Conservation (phyloP, 352 stramenopile species). For the Phytophthora fragariae region DNA sequence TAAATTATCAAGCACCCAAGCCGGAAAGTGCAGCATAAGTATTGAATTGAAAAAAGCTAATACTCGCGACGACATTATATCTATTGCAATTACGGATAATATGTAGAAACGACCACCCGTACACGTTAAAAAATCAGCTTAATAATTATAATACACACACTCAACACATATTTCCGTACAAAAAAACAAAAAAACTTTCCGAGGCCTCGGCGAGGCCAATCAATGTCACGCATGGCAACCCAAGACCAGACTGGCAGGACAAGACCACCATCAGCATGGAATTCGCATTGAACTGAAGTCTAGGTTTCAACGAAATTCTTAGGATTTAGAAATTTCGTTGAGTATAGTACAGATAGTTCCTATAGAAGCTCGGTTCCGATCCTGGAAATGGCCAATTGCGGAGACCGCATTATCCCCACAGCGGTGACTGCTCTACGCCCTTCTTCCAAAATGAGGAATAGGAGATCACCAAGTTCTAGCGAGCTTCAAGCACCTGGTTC, state of each 20-base stretch:
- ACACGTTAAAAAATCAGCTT: too few species aligned
- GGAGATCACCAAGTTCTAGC: neutral
- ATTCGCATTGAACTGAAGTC: neutral
- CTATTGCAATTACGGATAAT: too few species aligned
- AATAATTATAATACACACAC: too few species aligned
- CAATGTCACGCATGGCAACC: neutral
- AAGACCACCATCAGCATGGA: neutral
- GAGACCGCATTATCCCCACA: too few species aligned
- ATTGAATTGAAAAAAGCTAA: too few species aligned
- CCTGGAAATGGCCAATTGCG: neutral
- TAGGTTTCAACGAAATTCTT: neutral
- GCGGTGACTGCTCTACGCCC: neutral
- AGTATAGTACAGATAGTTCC: neutral
- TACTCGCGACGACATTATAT: too few species aligned
- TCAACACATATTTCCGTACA: too few species aligned
- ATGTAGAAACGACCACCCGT: too few species aligned
- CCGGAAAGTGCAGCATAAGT: too few species aligned
- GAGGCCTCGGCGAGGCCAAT: neutral
- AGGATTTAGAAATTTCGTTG: neutral
- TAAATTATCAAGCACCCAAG: too few species aligned
- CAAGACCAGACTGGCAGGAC: neutral
- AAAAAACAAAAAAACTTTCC: too few species aligned
- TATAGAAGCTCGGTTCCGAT: neutral
- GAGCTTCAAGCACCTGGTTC: conserved; percentile 8
- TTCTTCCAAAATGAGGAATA: neutral